Base-by-base conservation (phyloP, 2,329 filamentous ascomycete species). In the Chaetoscypha palmicola region DNA sequence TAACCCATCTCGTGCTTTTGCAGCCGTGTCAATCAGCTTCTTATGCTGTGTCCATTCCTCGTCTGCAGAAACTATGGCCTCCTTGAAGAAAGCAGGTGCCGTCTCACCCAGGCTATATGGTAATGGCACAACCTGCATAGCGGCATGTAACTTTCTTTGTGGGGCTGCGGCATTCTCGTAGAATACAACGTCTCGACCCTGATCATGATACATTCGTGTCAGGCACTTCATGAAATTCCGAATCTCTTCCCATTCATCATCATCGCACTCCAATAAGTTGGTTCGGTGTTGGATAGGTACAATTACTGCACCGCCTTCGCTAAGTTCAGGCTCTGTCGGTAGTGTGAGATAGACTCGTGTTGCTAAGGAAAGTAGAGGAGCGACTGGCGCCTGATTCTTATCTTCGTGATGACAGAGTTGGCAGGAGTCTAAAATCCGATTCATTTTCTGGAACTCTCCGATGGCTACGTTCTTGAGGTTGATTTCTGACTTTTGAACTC, bases 241-340 rank as follows among this genome's bases (percentile, higher is more conserved):
- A 4, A 98, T 83, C 66, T 98, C 92, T 62, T 98, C 92, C 94
- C 94, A 98, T 63, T 98, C 92, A 61, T 98, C 92, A 60, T 98
- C 91, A 64, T 97, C 91, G 64, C 92, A 98, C 64, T 96, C 91
- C n/a, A 98, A 71, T 0, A 98, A 77, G 62, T 97, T 98, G 19
- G 74, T 80, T 41, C 83, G 82, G 62, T 98, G 92, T 55, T 89
- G 79, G 17, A 92, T 79, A 4, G 92, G 92, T 2, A 90, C 88
- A 49, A 98, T 92, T 45, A 92, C 82, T 5, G 90, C 86, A 38
- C 89, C 84, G 35, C 87, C 87, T 38, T 86, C 75, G 53, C 78
- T 85, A 33, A 98, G 70, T 60, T 97, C 91, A 0, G 92, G 94
- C 55, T 91, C 83, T 0, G 92, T 94, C 8, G 90, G 81, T 2